Conservation (phyloP, 176 grass and related monocot genomes). For the Phoenix roebelenii region DNA sequence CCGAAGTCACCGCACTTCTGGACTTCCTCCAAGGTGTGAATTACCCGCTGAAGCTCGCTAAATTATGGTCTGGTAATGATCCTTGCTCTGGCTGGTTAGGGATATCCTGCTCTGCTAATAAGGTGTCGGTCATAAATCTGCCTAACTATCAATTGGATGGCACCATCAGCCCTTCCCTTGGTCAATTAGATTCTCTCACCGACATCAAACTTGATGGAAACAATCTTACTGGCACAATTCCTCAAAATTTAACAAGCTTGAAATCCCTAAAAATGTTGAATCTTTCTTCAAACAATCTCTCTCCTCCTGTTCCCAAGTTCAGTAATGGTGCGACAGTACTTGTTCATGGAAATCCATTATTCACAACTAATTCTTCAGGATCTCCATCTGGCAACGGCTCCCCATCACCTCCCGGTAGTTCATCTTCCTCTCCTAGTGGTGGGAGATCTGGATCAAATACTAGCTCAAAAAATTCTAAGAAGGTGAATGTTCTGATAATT, state of each 20-base stretch:
- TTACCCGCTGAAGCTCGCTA: conserved; percentile 23
- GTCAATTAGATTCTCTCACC: conserved; percentile 33
- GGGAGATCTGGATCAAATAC: neutral
- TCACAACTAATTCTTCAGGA: conserved; percentile 4
- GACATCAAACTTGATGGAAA: conserved; percentile 44
- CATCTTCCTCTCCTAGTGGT: neutral
- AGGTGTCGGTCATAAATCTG: conserved; percentile 42
- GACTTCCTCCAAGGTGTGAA: conserved; percentile 33
- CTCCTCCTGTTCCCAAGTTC: conserved; percentile 51
- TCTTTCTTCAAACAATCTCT: conserved; percentile 55
- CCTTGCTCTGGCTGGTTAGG: conserved; percentile 55
- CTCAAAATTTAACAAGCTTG: conserved; percentile 35
- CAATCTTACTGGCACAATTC: conserved; percentile 52
- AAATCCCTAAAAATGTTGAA: conserved; percentile 46
- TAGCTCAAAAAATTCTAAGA: conserved; percentile 7
- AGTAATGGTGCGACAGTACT: conserved; percentile 22
- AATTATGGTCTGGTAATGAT: conserved; percentile 44
- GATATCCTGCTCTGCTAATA: conserved; percentile 34
- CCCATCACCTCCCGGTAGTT: neutral
- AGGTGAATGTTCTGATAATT: conserved; percentile 21
- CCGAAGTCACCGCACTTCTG: conserved; percentile 45
- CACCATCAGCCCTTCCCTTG: conserved; percentile 55
- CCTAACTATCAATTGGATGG: conserved; percentile 41
- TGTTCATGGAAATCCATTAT: conserved; percentile 31
- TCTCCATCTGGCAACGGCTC: conserved; percentile 1